Base-by-base conservation (phyloP, 169 alveolate genomes). In the Cryptosporidium meleagridis region DNA sequence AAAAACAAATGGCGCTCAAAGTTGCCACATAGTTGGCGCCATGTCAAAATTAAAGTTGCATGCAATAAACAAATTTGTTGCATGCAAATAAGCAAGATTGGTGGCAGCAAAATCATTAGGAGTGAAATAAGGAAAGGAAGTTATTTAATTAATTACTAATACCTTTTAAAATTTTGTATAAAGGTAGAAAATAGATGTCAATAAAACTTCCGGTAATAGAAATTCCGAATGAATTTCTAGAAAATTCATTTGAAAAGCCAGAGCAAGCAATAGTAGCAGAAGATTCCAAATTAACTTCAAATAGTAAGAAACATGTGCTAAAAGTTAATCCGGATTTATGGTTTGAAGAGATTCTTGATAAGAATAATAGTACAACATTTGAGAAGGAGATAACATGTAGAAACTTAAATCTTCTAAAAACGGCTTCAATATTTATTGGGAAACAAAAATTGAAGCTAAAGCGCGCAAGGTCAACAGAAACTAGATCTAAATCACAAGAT, bases 381-480 rank as follows among this genome's bases (percentile, higher is more conserved):
- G 89, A 80, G 44, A 80, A 39, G 44, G 89, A 80, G 35, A 62
- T 80, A 41, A 80, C 89, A 33, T 80, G 89, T 55, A 80, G 89
- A 62, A 80, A 80, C 51, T 41, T 80, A 39, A 80, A 67, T 45
- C 70, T 80, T 12, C 26, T 80, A 48, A 59, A 44, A 48, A 59
- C 80, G 9, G 75, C 75, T n/a, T 80, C 89, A 18, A 58, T 12
- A 35, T 80, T 80, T 41, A 80, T 80, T 33, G 89, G 89, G 18
- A 80, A 80, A 31, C 89, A 80, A 62, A 80, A 65, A 35, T 26
- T 80, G 9, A 62, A 62, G 52, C 69, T 80, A 2, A 80, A 62
- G 51, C 55, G 53, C 9, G 16, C 89, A 67, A 61, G 89, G 39
- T 29, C 73, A 5, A 45, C 39, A 33, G 89, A 45, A 16, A 65